Evolutionary conservation across 345 rosid species (phyloP).

Genomic region (Heritiera fomes): DNA sequence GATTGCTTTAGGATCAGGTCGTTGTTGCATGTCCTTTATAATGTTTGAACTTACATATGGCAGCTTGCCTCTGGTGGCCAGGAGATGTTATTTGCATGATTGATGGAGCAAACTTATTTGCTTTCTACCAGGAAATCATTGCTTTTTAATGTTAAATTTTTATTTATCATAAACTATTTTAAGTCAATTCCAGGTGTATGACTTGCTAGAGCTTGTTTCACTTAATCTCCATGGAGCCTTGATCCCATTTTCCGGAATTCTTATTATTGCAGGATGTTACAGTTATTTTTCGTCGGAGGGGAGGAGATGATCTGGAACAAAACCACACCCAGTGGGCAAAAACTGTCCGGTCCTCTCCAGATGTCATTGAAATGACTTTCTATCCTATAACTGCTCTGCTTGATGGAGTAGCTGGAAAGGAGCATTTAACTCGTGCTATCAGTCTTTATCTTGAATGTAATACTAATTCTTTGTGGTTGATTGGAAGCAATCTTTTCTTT

Average conservation of each 20-base stretch:
- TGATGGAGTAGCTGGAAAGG: conserved; percentile 60
- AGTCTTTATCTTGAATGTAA: conserved; percentile 71
- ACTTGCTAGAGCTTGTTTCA: background rate
- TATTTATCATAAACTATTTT: background rate
- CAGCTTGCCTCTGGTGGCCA: background rate
- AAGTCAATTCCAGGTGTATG: background rate
- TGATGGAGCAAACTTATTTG: background rate
- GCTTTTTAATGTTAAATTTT: background rate
- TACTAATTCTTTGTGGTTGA: conserved; percentile 21
- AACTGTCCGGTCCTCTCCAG: conserved; percentile 66
- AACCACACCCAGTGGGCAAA: conserved; percentile 57
- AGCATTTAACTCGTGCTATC: conserved; percentile 62
- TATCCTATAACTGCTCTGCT: conserved; percentile 59
- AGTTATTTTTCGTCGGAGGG: conserved; percentile 70
- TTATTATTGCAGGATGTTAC: conserved; percentile 61
- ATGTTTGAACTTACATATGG: background rate
- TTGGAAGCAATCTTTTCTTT: background rate
- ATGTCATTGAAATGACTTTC: conserved; percentile 73
- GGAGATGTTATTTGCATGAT: background rate
- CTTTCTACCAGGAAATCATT: background rate
- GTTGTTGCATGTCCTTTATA: background rate
- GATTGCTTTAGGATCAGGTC: background rate
- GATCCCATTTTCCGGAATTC: conserved; percentile 20
- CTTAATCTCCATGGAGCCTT: conserved; percentile 1
- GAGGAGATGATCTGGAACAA: conserved; percentile 80